Base-by-base conservation (phyloP, 176 grass and related monocot species). In the barley (Hordeum vulgare) region DNA sequence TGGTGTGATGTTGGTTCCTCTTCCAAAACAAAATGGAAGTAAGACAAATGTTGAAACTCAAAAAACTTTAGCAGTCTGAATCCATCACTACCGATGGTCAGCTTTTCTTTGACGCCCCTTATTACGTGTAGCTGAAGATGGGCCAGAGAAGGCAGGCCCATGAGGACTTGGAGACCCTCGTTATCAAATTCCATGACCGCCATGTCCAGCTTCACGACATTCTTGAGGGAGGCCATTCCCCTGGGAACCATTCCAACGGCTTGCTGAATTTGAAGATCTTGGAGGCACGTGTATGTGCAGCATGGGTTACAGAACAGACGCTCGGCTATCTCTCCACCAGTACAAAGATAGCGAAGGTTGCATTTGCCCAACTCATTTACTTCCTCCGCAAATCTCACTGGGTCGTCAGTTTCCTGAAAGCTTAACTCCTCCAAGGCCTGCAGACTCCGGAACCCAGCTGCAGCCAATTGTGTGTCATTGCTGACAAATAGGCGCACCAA, bases 161-260 rank as follows among this genome's bases (percentile, higher is more conserved):
- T 24, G 56, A 59, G 56, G 3, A 23, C 21, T 23, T 59, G 56
- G 56, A 59, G 56, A 24, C n/a, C n/a, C 3, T 59, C 56, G 0
- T 59, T 11, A 59, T 59, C 21, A 4, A 59, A 59, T 24, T 9
- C 1, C 7, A 0, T 1, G 21, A 59, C 56, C 2, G 0, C 4
- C 9, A 59, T 59, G 8, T 0, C 0, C 8, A 59, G 56, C 1
- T 24, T 59, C 21, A 59, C 1, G 8, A 59, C 6, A 59, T 59
- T 59, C 1, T 24, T 0, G 3, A 59, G n/a, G 21, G 21, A 59
- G 56, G 56, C 3, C 9, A 59, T 59, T 24, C n/a, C 56, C 3
- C 3, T 24, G 0, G n/a, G n/a, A 59, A 59, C 56, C 21, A n/a
- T 59, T 59, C 0, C n/a, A 59, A 11, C 0, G 11, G 0, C 0